phyloP scores from a whole-genome alignment of 345 rosid genomes.

The Excoecaria cochinchinensis region DNA sequence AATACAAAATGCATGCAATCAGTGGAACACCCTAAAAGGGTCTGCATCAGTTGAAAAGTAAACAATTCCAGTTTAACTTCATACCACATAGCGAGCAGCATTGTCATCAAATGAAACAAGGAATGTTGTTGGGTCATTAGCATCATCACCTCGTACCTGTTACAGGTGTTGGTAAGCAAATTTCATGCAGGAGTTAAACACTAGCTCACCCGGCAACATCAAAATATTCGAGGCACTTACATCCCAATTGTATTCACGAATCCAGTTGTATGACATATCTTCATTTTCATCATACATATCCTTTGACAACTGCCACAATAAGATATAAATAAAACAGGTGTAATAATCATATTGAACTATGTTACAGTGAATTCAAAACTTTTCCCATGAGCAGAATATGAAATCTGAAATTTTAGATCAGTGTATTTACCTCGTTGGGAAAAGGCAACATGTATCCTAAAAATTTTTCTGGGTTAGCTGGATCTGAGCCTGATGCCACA shows the following conservation, averaged over 20 bases:
- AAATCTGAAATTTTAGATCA: neutral
- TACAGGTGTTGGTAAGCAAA: constrained; percentile 17
- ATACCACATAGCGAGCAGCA: constrained; percentile 82
- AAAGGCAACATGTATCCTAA: constrained; percentile 92
- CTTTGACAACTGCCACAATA: constrained; percentile 62
- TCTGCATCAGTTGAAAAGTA: neutral
- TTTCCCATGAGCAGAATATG: neutral
- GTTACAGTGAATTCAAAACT: neutral
- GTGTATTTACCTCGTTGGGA: constrained; percentile 64
- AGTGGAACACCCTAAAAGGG: neutral
- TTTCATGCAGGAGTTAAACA: constrained; percentile 4
- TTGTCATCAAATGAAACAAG: constrained; percentile 76
- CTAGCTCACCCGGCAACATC: neutral
- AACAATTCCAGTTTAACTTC: constrained; percentile 11
- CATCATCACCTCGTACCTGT: constrained; percentile 73
- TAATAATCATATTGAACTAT: neutral
- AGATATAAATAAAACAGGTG: neutral
- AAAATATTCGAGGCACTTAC: constrained; percentile 48
- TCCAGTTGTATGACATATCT: constrained; percentile 81
- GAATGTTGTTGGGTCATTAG: constrained; percentile 68
- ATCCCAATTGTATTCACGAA: constrained; percentile 93
- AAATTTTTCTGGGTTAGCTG: constrained; percentile 70
- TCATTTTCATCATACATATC: constrained; percentile 75
- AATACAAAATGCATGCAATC: neutral
- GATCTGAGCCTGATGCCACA: constrained; percentile 64